Evolutionary conservation across 345 rosid genomes (phyloP).

Genomic region (Raphanus raphanistrum): DNA sequence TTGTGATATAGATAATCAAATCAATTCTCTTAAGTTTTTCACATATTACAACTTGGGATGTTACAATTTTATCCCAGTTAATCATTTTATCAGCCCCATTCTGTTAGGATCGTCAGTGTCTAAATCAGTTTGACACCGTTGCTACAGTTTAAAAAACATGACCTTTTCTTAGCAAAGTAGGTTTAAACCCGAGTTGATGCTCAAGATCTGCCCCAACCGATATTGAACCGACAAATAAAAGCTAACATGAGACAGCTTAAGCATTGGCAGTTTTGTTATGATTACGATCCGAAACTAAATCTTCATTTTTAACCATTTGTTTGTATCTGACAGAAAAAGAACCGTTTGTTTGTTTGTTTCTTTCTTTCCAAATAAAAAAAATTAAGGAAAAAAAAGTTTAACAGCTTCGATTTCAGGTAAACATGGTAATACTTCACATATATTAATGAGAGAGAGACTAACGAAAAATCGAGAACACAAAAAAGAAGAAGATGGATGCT

Average conservation of each 20-base stretch:
- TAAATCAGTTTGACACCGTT: too few relatives aligned
- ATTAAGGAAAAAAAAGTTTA: neutral
- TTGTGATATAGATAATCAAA: too few relatives aligned
- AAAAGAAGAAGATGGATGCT: conserved; percentile 3
- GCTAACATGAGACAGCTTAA: neutral
- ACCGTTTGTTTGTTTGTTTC: neutral
- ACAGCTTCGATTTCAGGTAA: conserved; percentile 27
- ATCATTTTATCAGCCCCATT: too few relatives aligned
- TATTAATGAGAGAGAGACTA: neutral
- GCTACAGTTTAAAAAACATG: too few relatives aligned
- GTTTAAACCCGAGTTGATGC: too few relatives aligned
- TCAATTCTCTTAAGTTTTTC: too few relatives aligned
- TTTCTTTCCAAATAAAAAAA: neutral
- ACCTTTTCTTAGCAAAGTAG: too few relatives aligned
- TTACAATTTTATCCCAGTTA: too few relatives aligned
- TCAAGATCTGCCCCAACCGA: neutral
- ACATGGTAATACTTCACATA: neutral
- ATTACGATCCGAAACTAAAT: neutral
- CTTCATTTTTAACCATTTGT: conserved; percentile 25
- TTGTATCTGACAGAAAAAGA: neutral
- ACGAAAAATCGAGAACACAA: neutral
- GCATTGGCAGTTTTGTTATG: conserved; percentile 1
- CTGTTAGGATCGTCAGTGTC: too few relatives aligned
- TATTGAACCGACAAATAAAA: neutral
- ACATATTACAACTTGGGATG: too few relatives aligned